A percentile compares a stretch with the other conserved stretches of the same genome.
These are phyloP conservation scores for Coemansia sp. DNA, from an alignment of 192 early-diverging fungal genomes.

Conservation along the genomic window DNA sequence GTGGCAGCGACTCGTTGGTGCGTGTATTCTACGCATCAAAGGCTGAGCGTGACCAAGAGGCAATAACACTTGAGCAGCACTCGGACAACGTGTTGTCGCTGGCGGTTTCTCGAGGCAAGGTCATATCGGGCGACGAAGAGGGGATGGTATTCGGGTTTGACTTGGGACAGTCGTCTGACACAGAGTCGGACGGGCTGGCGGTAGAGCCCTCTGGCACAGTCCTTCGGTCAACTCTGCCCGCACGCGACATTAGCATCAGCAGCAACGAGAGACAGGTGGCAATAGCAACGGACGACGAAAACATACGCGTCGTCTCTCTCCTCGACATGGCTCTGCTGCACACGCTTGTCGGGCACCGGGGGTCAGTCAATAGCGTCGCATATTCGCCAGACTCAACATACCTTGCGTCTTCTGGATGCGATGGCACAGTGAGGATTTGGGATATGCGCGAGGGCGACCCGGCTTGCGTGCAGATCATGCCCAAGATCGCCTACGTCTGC, in stretches of 20 bases:
- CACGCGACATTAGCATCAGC: slow-evolving; percentile 56
- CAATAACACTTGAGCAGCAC: slow-evolving; percentile 52
- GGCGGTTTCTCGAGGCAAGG: slow-evolving; percentile 35
- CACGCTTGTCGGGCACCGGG: slow-evolving; percentile 39
- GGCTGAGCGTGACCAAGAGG: slow-evolving; percentile 46
- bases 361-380: slow-evolving; percentile 41
- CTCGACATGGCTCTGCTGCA: slow-evolving; percentile 45
- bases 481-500: slow-evolving; percentile 36
- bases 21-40: slow-evolving; percentile 43
- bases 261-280: slow-evolving; percentile 45
- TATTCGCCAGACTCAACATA: slow-evolving; percentile 41
- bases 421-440: slow-evolving; percentile 72
- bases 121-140: slow-evolving; percentile 52
- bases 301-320: slow-evolving; percentile 42
- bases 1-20: slow-evolving; percentile 50
- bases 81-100: slow-evolving; percentile 40
- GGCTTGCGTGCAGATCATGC: slow-evolving; percentile 49
- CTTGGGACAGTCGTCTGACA: slow-evolving; percentile 10
- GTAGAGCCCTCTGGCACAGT: slow-evolving; percentile 46
- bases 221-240: slow-evolving; percentile 43
- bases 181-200: slow-evolving; percentile 11
- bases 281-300: slow-evolving; percentile 53
- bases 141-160: slow-evolving; percentile 45
- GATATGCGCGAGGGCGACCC: slow-evolving; percentile 59
- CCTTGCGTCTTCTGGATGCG: slow-evolving; percentile 60